Conservation (phyloP, 371 early-diverging fungal species). For the Apophysomyces ossiformis region DNA sequence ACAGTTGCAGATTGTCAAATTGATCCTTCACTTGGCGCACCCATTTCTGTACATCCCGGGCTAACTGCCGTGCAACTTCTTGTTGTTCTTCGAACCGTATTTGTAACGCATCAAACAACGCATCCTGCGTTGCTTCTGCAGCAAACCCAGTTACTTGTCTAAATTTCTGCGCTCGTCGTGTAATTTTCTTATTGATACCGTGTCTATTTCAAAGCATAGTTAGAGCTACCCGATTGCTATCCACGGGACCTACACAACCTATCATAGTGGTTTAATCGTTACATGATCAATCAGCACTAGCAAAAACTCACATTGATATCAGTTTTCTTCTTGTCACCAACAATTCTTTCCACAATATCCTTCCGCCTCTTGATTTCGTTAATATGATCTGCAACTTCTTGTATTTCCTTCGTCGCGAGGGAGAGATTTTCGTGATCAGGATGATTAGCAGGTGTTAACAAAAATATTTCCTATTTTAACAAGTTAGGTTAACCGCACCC, state of each 20-base stretch:
- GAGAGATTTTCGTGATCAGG: conserved; percentile 57
- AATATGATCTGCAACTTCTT: conserved; percentile 78
- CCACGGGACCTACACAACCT: conserved; percentile 48
- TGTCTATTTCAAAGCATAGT: conserved; percentile 44
- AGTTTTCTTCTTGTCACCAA: conserved; percentile 67
- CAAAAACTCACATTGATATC: conserved; percentile 61
- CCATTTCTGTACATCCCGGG: conserved; percentile 61
- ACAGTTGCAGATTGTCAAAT: conserved; percentile 59
- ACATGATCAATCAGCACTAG: no score
- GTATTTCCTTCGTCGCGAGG: conserved; percentile 53
- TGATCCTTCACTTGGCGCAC: conserved; percentile 56
- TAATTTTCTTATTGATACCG: conserved; percentile 76
- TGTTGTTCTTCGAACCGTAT: conserved; percentile 67
- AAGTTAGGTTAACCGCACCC: neutral
- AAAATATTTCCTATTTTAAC: conserved; percentile 60
- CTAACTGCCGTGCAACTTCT: conserved; percentile 54
- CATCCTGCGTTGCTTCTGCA: conserved; percentile 57
- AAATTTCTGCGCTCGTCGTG: conserved; percentile 49
- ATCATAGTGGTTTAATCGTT: conserved; percentile 2
- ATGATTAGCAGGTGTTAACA: conserved; percentile 61
- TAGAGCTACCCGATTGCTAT: no score
- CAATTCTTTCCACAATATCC: conserved; percentile 82
- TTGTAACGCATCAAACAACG: conserved; percentile 60
- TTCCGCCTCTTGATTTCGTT: conserved; percentile 85
- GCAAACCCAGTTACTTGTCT: conserved; percentile 43